Percentiles rank a stretch among this genome's conserved stretches.
phyloP scores from a whole-genome alignment of 225 moss, liverwort and hornwort genomes.

The Sphagnum tenellum region DNA sequence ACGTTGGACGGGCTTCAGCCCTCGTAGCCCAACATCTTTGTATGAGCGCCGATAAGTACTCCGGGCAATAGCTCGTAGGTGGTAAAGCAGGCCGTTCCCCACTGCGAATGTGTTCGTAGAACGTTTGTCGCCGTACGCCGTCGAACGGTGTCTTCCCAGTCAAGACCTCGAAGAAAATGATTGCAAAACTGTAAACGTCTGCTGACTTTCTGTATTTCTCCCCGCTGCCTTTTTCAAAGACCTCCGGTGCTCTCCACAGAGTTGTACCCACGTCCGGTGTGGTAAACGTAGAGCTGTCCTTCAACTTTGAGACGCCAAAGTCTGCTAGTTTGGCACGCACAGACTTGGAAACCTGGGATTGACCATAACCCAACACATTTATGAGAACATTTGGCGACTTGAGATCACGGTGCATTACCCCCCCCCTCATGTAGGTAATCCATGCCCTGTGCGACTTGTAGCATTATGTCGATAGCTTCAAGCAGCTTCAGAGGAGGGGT shows the following conservation, averaged over 20 bases:
- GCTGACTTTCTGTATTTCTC: conserved; percentile 25
- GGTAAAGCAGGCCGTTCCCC: conserved; percentile 28
- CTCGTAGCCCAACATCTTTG: conserved; percentile 31
- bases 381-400: conserved; percentile 28
- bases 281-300: background rate
- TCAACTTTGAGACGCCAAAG: conserved; percentile 25
- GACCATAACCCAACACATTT: conserved; percentile 12
- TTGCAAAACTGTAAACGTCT: conserved; percentile 52
- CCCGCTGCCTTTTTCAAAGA: background rate
- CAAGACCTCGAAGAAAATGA: conserved; percentile 36
- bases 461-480: conserved; percentile 24
- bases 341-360: conserved; percentile 5
- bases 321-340: conserved; percentile 21
- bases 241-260: conserved; percentile 33
- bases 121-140: conserved; percentile 10
- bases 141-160: conserved; percentile 27
- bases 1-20: conserved; percentile 25
- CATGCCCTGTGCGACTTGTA: conserved; percentile 36
- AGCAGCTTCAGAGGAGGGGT: conserved; percentile 17
- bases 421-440: conserved; percentile 33
- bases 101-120: conserved; percentile 19
- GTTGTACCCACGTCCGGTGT: background rate
- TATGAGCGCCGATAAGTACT: conserved; percentile 22
- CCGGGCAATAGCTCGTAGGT: conserved; percentile 13
- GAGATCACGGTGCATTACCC: conserved; percentile 27